Evolutionary conservation across 306 rosid genomes (phyloP).

Genomic region (Corylus americana): DNA sequence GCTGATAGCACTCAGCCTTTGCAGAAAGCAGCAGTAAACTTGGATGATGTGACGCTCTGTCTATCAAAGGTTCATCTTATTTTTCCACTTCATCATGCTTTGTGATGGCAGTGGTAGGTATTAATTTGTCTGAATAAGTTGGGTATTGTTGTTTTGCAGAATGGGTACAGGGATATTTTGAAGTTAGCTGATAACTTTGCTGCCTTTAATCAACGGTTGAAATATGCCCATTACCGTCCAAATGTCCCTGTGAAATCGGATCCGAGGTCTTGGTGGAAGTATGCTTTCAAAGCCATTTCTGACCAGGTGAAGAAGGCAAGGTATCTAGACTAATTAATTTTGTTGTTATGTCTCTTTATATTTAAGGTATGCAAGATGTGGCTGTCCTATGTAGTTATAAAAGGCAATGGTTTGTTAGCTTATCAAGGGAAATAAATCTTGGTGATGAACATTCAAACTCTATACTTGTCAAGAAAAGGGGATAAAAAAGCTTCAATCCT

Average conservation of each 20-base stretch:
- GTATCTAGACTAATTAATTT: constrained; percentile 38
- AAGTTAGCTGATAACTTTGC: constrained; percentile 92
- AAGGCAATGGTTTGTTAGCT: too few species aligned
- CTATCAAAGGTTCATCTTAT: constrained; percentile 71
- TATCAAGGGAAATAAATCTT: not conserved
- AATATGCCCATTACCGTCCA: constrained; percentile 93
- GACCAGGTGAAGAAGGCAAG: constrained; percentile 94
- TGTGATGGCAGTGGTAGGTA: constrained; percentile 10
- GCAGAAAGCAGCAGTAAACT: constrained; percentile 83
- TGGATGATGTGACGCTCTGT: constrained; percentile 94
- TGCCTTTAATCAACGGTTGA: constrained; percentile 87
- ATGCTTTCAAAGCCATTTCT: constrained; percentile 77
- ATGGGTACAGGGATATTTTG: constrained; percentile 79
- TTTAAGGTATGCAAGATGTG: not conserved
- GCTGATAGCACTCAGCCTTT: constrained; percentile 72
- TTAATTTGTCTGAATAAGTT: constrained; percentile 18
- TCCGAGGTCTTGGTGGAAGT: constrained; percentile 91
- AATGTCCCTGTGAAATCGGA: constrained; percentile 66
- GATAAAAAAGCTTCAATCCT: too few species aligned
- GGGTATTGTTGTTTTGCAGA: constrained; percentile 49
- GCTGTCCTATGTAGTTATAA: too few species aligned
- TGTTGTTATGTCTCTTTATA: not conserved
- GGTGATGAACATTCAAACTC: not conserved
- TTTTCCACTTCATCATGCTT: constrained; percentile 8
- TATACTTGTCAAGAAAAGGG: too few species aligned